phyloP scores from a whole-genome alignment of 2,329 filamentous ascomycete species.

The Fusarium cicatricum region DNA sequence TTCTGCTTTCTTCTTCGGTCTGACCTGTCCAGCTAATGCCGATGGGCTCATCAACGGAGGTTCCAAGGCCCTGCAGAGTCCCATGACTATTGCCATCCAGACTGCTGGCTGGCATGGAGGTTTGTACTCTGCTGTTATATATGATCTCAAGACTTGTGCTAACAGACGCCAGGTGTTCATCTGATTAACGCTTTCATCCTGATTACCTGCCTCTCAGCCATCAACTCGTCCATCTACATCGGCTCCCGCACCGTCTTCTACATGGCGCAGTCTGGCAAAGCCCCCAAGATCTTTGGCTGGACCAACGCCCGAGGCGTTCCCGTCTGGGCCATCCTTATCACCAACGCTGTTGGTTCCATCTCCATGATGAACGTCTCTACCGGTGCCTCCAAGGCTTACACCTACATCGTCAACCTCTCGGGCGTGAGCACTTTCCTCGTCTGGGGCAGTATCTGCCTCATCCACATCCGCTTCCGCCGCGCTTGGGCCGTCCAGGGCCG shows the following conservation, averaged over 20 bases:
- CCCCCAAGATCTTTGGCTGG: slow-evolving; percentile 72
- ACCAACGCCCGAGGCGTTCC: slow-evolving; percentile 72
- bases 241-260: slow-evolving; percentile 77
- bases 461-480: slow-evolving; percentile 74
- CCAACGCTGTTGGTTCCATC: slow-evolving; percentile 75
- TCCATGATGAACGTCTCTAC: slow-evolving; percentile 79
- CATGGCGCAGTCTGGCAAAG: slow-evolving; percentile 78
- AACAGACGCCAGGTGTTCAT: slow-evolving; percentile 59
- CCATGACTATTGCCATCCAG: slow-evolving; percentile 77
- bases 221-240: slow-evolving; percentile 82
- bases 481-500: slow-evolving; percentile 69
- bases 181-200: slow-evolving; percentile 83
- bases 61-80: slow-evolving; percentile 72
- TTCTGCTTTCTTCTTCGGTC: slow-evolving; percentile 76
- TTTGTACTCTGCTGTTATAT: slow-evolving; percentile 5
- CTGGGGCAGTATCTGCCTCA: slow-evolving; percentile 75
- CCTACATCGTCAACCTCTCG: slow-evolving; percentile 74
- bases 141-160: neutral
- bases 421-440: slow-evolving; percentile 77
- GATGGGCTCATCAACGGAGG: slow-evolving; percentile 67
- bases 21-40: slow-evolving; percentile 76
- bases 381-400: slow-evolving; percentile 70
- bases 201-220: slow-evolving; percentile 74
- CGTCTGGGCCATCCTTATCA: slow-evolving; percentile 69
- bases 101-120: slow-evolving; percentile 78